Base-by-base conservation (phyloP, 73 alveolate species). In the Tetrahymena borealis region DNA sequence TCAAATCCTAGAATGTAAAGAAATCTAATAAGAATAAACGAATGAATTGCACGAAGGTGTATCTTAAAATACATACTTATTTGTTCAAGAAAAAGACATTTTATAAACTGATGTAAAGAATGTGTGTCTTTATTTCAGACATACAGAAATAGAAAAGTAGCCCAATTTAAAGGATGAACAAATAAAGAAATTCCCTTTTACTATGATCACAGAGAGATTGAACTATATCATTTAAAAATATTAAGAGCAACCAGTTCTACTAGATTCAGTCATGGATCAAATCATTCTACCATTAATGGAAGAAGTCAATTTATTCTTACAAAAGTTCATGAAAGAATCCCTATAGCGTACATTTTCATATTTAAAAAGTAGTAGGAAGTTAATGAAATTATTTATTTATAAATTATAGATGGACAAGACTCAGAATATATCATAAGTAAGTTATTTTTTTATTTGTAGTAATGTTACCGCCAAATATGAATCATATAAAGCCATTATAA, bases 211-310 rank as follows among this genome's bases (percentile, higher is more conserved):
- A 37, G 90, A 92, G 40, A 92, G 92, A 79, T 91, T 92, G 15
- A 79, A 91, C 60, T 91, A 92, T n/a, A 92, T 92, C 11, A 79
- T 92, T 79, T 91, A 92, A 92, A 92, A 92, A 39, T 92, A 92
- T 28, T 39, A 92, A 85, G 95, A 92, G 39, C 39, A 92, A 40
- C 90, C 90, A 39, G 39, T 91, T 28, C 32, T 79, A 28, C 78
- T 93, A 33, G 95, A 93, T 93, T 37, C 77, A 7, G 78, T 85
- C 5, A 38, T 93, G 91, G 95, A 85, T 32, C 78, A 93, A 24
- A 79, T 93, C 7, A 33, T 90, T 31, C 40, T 85, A 16, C 78
- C 90, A 24, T 36, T 93, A 13, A 93, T 93, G 95, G 95, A 93
- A 39, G 85, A 79, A 32, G 93, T 93, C 12, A 93, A 93, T 60